Conservation (phyloP, 2,329 filamentous ascomycete genomes). For the Ophiostoma quercus region DNA sequence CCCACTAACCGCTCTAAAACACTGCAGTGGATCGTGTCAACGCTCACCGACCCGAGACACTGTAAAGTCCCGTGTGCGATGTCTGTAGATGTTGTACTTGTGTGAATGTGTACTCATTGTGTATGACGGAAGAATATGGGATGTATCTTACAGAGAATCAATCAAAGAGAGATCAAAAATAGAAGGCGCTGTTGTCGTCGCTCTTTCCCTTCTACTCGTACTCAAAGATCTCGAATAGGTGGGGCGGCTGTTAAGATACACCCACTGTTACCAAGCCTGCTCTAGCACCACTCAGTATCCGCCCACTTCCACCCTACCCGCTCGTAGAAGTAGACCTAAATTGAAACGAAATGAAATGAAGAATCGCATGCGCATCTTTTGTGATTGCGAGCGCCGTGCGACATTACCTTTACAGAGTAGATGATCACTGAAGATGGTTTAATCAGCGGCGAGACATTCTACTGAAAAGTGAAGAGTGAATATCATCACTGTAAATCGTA, state of each 20-base stretch:
- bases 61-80: neutral
- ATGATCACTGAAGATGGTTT: neutral
- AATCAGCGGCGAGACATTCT: conserved; percentile 3
- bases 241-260: neutral
- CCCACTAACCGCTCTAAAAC: conserved; percentile 3
- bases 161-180: no score
- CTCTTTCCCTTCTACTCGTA: no score
- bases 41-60: conserved; percentile 12
- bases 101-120: neutral
- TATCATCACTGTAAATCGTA: no score
- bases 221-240: neutral
- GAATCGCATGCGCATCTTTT: conserved; percentile 6
- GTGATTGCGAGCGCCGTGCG: conserved; percentile 6
- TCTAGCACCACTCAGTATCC: neutral
- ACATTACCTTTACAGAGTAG: neutral
- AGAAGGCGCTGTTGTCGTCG: no score
- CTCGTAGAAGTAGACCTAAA: no score
- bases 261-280: neutral
- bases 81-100: no score
- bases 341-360: no score
- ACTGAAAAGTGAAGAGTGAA: no score
- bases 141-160: no score
- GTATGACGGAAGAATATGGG: neutral
- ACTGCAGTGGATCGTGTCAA: conserved; percentile 13
- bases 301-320: neutral